Base-by-base conservation (phyloP, 108 stramenopile genomes). In the Discostella pseudostelligera region DNA sequence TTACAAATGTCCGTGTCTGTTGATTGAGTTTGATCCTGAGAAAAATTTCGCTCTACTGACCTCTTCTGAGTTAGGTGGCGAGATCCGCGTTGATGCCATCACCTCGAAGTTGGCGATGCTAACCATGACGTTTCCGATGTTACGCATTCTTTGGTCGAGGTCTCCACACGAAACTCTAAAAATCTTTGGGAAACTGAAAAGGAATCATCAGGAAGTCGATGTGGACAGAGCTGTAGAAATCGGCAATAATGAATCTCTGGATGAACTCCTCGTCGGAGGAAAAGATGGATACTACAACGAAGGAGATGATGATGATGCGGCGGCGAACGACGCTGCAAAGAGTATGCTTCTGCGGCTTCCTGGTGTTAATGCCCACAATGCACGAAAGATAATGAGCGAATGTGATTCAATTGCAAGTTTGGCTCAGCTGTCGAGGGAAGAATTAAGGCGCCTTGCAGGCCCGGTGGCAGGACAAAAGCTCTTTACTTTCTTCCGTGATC, bases 1-100 rank as follows among this genome's bases (percentile, higher is more conserved):
- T 54, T 99, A 99, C 89, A 83, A 86, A 66, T 70, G 72, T 37
- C 96, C 97, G 8, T 76, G 76, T 37, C 71, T 99, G 11, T 71
- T 99, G 13, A 96, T 99, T 62, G 99, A 99, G 48, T 94, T 98
- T 72, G 87, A 96, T 40, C 90, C 93, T 19, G 79, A 83, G 21
- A 96, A 96, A 59, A 85, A 94, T 8, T 97, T 99, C 59, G 73
- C 84, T 28, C 62, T 99, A 32, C 91, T 90, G 51, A 88, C 86
- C 44, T 45, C 83, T 7, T 81, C 83, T 57, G 94, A 96, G 24
- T 50, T 97, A 1, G 83, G 88, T 1, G 65, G 82, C 20, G 96
- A 97, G 56, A 97, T 98, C 49, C 66, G 80, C 64, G 83, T 42
- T 19, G 88, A 92, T 65, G 78, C 84, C 45, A 81, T 97, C 55